Base-by-base conservation (phyloP, 495 filamentous ascomycete species). In the Aspergillus ostianus region DNA sequence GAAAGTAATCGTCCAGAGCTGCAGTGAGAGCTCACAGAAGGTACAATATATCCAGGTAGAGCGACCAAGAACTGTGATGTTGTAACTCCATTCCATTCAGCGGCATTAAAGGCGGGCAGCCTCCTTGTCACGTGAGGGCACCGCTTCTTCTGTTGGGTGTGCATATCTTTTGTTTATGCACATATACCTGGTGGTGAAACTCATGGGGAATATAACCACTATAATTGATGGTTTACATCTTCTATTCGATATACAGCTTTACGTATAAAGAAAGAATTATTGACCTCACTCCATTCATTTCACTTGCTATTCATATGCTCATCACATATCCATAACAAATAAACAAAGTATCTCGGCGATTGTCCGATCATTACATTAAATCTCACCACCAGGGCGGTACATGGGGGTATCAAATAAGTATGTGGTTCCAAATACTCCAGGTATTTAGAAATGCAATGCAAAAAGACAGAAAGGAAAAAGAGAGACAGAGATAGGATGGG, bases 341-440 rank as follows among this genome's bases (percentile, higher is more conserved):
- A 21, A 8, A 7, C 47, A 26, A 20, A 9, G 17, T 27, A 8
- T 17, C 19, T 21, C 21, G 8, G 10, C 17, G 18, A 41, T 21
- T 29, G 36, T 19, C 20, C 30, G 23, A 27, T 36, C 26, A 59
- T 59, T 59, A 59, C 21, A 59, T 59, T 59, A 58, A 29, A 32
- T 21, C 18, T 13, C 32, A 44, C 50, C 57, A 6, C 57, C 57
- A 59, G 57, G 57, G 36, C 51, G 48, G 20, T 26, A 17, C 8
- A 20, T 12, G 15, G 15, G 57, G 57, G 57, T 59, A 59, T 59
- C 57, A 53, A 29, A 53, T 26, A 3, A 29, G 50, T 56, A 56
- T 29, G 46, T 56, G 36, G 55, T 50, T 36, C 46, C 46, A 48
- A 32, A 54, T 46, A 21, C 36, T 15, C 36, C 36, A 41, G 10